phyloP scores from a whole-genome alignment of 768 basidiomycete genomes.

The Neoboletus brunneissimus region DNA sequence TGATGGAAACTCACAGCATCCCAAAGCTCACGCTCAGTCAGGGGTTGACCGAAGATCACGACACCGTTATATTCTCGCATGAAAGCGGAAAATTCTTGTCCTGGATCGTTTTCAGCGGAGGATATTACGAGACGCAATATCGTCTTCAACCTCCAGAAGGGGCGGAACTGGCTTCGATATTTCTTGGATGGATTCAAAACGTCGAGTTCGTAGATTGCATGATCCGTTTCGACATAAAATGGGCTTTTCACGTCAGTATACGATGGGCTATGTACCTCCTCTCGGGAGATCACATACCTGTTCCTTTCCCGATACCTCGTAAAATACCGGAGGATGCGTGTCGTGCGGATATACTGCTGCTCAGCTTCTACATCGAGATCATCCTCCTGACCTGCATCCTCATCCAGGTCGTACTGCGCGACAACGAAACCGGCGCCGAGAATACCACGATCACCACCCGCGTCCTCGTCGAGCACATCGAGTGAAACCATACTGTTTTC shows the following conservation, averaged over 20 bases:
- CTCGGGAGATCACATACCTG: slow-evolving; percentile 43
- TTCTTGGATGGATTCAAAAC: slow-evolving; percentile 36
- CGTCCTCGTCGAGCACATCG: slow-evolving; percentile 45
- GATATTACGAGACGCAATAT: slow-evolving; percentile 50
- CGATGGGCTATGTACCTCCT: background rate
- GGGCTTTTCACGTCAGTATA: slow-evolving; percentile 40
- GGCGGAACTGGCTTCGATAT: slow-evolving; percentile 42
- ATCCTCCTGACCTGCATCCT: slow-evolving; percentile 63
- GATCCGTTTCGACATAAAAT: slow-evolving; percentile 61
- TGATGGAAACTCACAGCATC: slow-evolving; percentile 17
- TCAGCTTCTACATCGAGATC: slow-evolving; percentile 35
- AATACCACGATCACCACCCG: slow-evolving; percentile 38
- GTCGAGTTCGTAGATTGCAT: slow-evolving; percentile 61
- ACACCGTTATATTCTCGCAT: slow-evolving; percentile 26
- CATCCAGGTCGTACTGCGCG: slow-evolving; percentile 49
- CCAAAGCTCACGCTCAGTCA: slow-evolving; percentile 29
- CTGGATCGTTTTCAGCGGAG: slow-evolving; percentile 22
- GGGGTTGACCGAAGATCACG: slow-evolving; percentile 15
- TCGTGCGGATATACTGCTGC: slow-evolving; percentile 43
- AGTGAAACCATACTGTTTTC: slow-evolving; percentile 48
- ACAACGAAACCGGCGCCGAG: slow-evolving; percentile 56
- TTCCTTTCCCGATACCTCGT: slow-evolving; percentile 50
- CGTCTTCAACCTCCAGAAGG: slow-evolving; percentile 51
- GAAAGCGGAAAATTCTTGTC: slow-evolving; percentile 36
- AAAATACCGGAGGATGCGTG: slow-evolving; percentile 44